Percentiles rank a stretch among this genome's conserved stretches.
phyloP scores from a whole-genome alignment of 352 stramenopile species.

The Plasmopara halstedii region DNA sequence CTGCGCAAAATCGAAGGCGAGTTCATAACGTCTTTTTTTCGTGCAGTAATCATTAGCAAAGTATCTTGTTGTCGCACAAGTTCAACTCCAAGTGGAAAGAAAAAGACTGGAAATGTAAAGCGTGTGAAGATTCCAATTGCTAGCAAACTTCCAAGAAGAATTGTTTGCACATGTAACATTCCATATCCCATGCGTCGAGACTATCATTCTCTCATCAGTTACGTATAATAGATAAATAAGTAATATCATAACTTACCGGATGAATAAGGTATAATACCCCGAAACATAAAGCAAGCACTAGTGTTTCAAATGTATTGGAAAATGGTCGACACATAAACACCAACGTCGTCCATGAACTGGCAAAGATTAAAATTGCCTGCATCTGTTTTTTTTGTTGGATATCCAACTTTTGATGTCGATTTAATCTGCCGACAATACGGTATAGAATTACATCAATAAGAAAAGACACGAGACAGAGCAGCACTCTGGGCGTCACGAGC shows the following conservation, averaged over 20 bases:
- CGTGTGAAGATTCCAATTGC: constrained; percentile 68
- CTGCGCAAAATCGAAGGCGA: constrained; percentile 12
- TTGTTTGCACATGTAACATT: constrained; percentile 37
- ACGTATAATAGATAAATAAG: not conserved
- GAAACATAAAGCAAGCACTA: constrained; percentile 54
- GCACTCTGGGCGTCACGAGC: constrained; percentile 46
- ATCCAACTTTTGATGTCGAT: constrained; percentile 7
- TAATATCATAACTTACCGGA: constrained; percentile 20
- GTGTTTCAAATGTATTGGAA: constrained; percentile 71
- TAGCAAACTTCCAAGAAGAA: constrained; percentile 55
- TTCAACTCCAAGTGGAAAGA: constrained; percentile 61
- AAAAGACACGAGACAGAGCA: constrained; percentile 60
- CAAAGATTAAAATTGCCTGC: constrained; percentile 37
- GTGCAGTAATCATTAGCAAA: constrained; percentile 23
- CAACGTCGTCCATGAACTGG: constrained; percentile 61
- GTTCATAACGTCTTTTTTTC: constrained; percentile 11
- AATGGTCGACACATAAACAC: constrained; percentile 69
- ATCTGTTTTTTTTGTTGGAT: constrained; percentile 20
- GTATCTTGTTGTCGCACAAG: constrained; percentile 51
- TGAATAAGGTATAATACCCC: constrained; percentile 39
- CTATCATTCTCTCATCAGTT: constrained; percentile 13
- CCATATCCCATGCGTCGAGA: constrained; percentile 28
- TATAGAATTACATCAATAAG: constrained; percentile 43
- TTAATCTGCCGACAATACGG: constrained; percentile 27
- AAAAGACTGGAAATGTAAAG: constrained; percentile 82